Evolutionary conservation across 768 basidiomycete genomes (phyloP).

Genomic region (Mycena chlorophos): DNA sequence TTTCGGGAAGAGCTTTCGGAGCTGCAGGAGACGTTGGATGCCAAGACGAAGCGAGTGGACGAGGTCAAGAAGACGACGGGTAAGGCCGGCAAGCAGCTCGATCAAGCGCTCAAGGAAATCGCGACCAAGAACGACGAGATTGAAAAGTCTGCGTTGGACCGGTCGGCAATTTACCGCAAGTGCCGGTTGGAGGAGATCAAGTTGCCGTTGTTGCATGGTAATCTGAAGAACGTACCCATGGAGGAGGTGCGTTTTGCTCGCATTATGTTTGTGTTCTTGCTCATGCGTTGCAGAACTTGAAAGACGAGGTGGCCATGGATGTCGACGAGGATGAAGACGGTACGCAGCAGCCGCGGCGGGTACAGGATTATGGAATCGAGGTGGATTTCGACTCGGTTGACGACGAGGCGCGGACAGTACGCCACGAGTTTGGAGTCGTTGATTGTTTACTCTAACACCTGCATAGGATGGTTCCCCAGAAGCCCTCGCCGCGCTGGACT

Average conservation of each 20-base stretch:
- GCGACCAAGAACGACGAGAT: conserved; percentile 88
- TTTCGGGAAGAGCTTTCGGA: conserved; percentile 63
- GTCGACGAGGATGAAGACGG: conserved; percentile 86
- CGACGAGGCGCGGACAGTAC: conserved; percentile 72
- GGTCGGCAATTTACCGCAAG: conserved; percentile 84
- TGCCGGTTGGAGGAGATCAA: conserved; percentile 92
- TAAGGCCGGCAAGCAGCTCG: conserved; percentile 74
- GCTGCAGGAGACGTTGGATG: conserved; percentile 66
- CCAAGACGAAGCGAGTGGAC: conserved; percentile 72
- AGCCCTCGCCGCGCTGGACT: conserved; percentile 70
- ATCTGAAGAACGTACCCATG: conserved; percentile 86
- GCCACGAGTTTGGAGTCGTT: not conserved
- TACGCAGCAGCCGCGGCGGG: conserved; percentile 68
- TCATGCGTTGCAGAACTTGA: conserved; percentile 57
- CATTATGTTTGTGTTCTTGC: not conserved
- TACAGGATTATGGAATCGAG: conserved; percentile 85
- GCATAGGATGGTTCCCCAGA: conserved; percentile 61
- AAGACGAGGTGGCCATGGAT: conserved; percentile 89
- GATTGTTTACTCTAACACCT: not conserved
- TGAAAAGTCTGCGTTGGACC: conserved; percentile 80
- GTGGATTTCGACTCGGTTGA: conserved; percentile 78
- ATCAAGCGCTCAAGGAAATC: conserved; percentile 90
- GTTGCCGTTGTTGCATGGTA: conserved; percentile 74
- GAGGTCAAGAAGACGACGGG: conserved; percentile 68
- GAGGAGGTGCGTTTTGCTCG: conserved; percentile 67